Conservation (phyloP, 2,329 filamentous ascomycete genomes). For the Paracoccidioides brasiliensis region DNA sequence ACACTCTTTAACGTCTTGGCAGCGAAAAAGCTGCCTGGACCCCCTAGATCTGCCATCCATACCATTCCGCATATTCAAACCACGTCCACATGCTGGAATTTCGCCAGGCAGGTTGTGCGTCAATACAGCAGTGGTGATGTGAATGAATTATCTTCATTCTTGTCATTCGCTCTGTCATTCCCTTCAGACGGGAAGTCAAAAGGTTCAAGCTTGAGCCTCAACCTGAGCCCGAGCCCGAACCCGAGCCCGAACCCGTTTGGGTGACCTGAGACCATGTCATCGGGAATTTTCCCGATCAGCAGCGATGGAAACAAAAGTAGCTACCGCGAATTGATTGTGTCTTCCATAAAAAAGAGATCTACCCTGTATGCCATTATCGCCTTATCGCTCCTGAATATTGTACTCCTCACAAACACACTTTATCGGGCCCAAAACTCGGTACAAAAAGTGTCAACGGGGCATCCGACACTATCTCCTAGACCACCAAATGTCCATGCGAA, state of each 20-base stretch:
- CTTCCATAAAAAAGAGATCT: neutral
- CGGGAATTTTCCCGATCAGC: neutral
- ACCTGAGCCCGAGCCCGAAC: neutral
- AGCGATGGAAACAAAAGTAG: neutral
- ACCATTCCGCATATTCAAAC: neutral
- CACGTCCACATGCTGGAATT: neutral
- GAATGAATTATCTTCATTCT: neutral
- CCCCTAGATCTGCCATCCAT: neutral
- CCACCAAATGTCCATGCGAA: neutral
- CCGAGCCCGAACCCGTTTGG: neutral
- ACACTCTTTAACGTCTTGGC: no score
- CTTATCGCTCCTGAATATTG: conserved; percentile 1
- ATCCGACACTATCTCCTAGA: neutral
- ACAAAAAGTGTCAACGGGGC: neutral
- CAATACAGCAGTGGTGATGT: neutral
- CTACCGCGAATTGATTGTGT: neutral
- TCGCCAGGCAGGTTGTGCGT: neutral
- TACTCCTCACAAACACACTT: conserved; percentile 1
- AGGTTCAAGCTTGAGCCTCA: no score
- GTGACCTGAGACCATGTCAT: neutral
- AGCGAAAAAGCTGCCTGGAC: no score
- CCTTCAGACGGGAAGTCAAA: neutral
- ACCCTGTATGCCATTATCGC: neutral
- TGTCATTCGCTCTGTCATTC: neutral
- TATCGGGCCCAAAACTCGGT: neutral